Evolutionary conservation across 2,329 filamentous ascomycete species (phyloP).

Genomic region (Claviceps fusiformis): DNA sequence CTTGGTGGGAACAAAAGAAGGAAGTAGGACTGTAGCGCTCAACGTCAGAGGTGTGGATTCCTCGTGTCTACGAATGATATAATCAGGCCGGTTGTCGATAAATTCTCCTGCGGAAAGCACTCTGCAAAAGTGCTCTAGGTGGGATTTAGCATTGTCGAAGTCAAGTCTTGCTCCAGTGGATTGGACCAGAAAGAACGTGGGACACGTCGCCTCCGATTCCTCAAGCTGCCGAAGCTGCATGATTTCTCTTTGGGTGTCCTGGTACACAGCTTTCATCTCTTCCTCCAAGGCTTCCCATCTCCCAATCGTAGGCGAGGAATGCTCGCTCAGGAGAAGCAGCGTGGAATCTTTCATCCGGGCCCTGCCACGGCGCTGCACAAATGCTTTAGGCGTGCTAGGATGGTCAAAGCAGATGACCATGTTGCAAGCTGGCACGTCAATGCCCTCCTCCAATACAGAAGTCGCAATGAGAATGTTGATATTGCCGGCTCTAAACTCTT

Average conservation of each 20-base stretch:
- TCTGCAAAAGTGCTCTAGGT: conserved; percentile 71
- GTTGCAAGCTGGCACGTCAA: conserved; percentile 53
- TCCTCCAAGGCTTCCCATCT: conserved; percentile 56
- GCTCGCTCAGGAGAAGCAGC: conserved; percentile 32
- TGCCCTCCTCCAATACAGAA: conserved; percentile 52
- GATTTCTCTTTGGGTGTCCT: conserved; percentile 45
- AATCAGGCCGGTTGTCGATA: conserved; percentile 54
- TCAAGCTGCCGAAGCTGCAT: conserved; percentile 34
- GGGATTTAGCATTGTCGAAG: conserved; percentile 58
- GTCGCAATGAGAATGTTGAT: conserved; percentile 49
- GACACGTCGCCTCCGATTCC: conserved; percentile 17
- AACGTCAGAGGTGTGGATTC: conserved; percentile 19
- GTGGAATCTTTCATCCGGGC: conserved; percentile 37
- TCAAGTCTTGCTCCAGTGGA: conserved; percentile 51
- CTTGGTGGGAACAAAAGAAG: conserved; percentile 47
- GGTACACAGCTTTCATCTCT: conserved; percentile 58
- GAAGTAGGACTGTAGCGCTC: conserved; percentile 54
- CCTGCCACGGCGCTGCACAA: conserved; percentile 43
- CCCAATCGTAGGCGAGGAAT: conserved; percentile 13
- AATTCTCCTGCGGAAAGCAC: conserved; percentile 44
- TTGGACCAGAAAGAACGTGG: conserved; percentile 22
- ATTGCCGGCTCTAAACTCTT: conserved; percentile 38
- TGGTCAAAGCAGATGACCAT: conserved; percentile 44
- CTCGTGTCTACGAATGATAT: conserved; percentile 35
- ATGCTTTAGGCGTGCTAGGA: conserved; percentile 37